Conservation (phyloP, 768 basidiomycete species). For the Pleurotus ostreatus region DNA sequence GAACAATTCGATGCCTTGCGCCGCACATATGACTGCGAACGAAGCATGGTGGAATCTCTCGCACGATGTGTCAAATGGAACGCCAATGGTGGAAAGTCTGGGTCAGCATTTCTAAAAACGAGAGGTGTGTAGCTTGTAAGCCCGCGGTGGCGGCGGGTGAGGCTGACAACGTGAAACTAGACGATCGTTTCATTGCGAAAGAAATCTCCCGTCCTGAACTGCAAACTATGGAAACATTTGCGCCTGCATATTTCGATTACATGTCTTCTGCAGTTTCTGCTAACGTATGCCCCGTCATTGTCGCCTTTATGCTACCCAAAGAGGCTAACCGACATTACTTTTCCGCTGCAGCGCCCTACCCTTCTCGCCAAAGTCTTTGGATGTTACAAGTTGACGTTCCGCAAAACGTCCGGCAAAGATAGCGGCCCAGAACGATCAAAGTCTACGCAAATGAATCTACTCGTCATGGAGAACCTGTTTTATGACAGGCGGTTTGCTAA, state of each 20-base stretch:
- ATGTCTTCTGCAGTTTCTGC: conserved; percentile 91
- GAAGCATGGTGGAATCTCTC: conserved; percentile 89
- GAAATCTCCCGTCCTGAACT: conserved; percentile 89
- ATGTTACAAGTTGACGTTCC: conserved; percentile 91
- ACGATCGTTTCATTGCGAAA: conserved; percentile 98
- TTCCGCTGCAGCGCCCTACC: conserved; percentile 73
- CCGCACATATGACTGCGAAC: conserved; percentile 89
- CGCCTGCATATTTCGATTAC: conserved; percentile 96
- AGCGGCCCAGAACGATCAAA: conserved; percentile 62
- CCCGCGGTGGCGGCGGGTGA: not conserved
- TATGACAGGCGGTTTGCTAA: conserved; percentile 89
- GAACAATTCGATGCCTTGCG: conserved; percentile 96
- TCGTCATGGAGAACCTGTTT: conserved; percentile 98
- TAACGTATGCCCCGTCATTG: conserved; percentile 48
- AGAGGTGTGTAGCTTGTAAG: conserved; percentile 49
- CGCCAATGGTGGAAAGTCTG: conserved; percentile 92
- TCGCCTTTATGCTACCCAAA: conserved; percentile 1
- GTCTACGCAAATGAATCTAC: conserved; percentile 87
- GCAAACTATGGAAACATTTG: conserved; percentile 95
- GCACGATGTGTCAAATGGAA: conserved; percentile 97
- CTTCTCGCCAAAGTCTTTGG: conserved; percentile 96
- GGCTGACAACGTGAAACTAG: conserved; percentile 32
- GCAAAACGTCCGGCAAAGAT: conserved; percentile 69
- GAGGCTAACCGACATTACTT: conserved; percentile 8
- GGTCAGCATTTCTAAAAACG: conserved; percentile 95